phyloP scores from a whole-genome alignment of 345 rosid species.

The Brassica carinata region DNA sequence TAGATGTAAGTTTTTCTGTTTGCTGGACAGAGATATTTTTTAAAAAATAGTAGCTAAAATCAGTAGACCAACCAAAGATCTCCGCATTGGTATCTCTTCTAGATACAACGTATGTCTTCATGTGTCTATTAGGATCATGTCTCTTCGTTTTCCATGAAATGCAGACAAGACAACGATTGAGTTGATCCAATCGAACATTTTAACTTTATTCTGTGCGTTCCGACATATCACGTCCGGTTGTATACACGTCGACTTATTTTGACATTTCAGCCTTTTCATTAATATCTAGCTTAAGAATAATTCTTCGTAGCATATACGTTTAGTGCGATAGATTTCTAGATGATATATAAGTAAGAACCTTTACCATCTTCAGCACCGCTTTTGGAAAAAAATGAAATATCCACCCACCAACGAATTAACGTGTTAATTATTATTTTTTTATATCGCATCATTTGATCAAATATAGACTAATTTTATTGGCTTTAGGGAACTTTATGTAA shows the following conservation, averaged over 20 bases:
- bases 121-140: not conserved
- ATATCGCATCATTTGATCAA: constrained; percentile 17
- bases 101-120: not conserved
- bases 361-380: not conserved
- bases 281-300: not conserved
- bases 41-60: not conserved
- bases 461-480: not conserved
- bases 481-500: constrained; percentile 7
- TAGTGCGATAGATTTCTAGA: not conserved
- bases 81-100: constrained; percentile 1
- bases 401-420: constrained; percentile 8
- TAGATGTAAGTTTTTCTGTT: not conserved
- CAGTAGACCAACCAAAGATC: constrained; percentile 1
- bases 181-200: constrained; percentile 19
- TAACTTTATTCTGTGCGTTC: constrained; percentile 10
- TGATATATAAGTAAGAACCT: too few species aligned
- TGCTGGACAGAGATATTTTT: not conserved
- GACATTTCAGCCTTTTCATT: constrained; percentile 9
- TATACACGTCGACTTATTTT: constrained; percentile 1
- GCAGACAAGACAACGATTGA: constrained; percentile 8
- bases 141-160: constrained; percentile 1
- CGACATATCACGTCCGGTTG: constrained; percentile 23
- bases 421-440: constrained; percentile 2
- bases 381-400: not conserved
- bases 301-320: not conserved